Percentiles rank a stretch among this genome's conserved stretches.
phyloP scores from a whole-genome alignment of 129 eudicot species.

The Flaveria brownii region DNA sequence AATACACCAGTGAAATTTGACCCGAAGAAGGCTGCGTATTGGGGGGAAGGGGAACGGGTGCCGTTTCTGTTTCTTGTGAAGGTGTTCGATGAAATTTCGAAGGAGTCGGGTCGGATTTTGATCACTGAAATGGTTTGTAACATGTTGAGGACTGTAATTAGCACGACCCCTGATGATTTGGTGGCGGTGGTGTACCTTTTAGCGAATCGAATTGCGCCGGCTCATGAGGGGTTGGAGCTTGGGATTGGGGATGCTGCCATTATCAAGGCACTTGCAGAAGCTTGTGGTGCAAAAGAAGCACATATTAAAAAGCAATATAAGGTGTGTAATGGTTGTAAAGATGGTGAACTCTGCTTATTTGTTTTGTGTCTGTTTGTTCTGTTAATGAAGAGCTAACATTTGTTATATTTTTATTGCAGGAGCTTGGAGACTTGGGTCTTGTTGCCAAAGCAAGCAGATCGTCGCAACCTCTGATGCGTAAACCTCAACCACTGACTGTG shows the following conservation, averaged over 20 bases:
- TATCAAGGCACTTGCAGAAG: conserved; percentile 89
- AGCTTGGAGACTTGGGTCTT: conserved; percentile 88
- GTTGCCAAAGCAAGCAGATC: conserved; percentile 89
- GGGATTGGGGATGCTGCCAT: conserved; percentile 90
- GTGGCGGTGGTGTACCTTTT: conserved; percentile 68
- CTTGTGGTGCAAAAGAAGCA: conserved; percentile 75
- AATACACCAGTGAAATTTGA: conserved; percentile 54
- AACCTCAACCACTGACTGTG: conserved; percentile 77
- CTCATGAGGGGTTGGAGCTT: conserved; percentile 92
- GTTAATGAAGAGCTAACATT: not conserved
- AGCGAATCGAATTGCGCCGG: conserved; percentile 76
- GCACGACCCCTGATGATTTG: conserved; percentile 73
- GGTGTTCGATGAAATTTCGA: conserved; percentile 62
- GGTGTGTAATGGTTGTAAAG: conserved; percentile 34
- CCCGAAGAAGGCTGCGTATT: conserved; percentile 66
- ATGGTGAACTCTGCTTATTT: not conserved
- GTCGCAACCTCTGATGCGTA: conserved; percentile 79
- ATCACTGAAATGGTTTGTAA: conserved; percentile 86
- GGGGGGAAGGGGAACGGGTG: conserved; percentile 79
- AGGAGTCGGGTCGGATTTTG: conserved; percentile 75
- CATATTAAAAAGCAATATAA: conserved; percentile 65
- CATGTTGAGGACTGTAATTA: conserved; percentile 83
- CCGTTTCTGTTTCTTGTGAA: conserved; percentile 75
- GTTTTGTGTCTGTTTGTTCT: not conserved
- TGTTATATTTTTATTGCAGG: conserved; percentile 37